These are phyloP conservation scores for Schizosaccharomyces pombe DNA, from an alignment of 805 yeast genomes.

Conservation along the genomic window DNA sequence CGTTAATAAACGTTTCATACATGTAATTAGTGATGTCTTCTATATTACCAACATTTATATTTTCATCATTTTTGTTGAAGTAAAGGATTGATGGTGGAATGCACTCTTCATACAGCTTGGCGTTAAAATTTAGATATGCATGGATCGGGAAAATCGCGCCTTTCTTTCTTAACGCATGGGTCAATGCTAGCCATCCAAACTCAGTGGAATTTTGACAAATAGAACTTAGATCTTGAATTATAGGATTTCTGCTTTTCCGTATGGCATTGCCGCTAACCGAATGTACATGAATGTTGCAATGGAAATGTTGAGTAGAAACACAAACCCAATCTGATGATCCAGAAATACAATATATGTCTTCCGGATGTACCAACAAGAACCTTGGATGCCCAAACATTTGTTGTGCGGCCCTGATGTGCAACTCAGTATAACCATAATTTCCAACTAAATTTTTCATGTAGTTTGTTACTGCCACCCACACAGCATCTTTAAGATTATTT, in stretches of 20 bases:
- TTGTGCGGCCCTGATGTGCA: not conserved
- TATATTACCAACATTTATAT: not conserved
- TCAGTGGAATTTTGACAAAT: not conserved
- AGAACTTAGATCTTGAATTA: not conserved
- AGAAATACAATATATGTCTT: not conserved
- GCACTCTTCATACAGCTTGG: not conserved
- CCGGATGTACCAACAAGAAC: not conserved
- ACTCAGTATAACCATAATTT: not conserved
- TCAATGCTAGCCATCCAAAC: not conserved
- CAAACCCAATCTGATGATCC: not conserved
- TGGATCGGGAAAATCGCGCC: not conserved
- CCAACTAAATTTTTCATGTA: not conserved
- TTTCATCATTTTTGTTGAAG: not conserved
- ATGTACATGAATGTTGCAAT: not conserved
- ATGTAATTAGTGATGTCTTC: not conserved
- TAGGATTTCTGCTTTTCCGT: not conserved
- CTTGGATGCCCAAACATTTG: not conserved
- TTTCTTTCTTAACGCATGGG: not conserved
- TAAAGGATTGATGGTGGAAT: not conserved
- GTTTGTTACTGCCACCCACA: not conserved
- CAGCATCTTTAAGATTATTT: not conserved
- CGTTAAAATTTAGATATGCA: not conserved
- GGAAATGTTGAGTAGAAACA: not conserved
- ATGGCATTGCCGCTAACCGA: not conserved
- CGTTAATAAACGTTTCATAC: not conserved